A percentile compares a stretch with the other conserved stretches of the same genome.
phyloP scores from a whole-genome alignment of 2,329 filamentous ascomycete species.

The Fusarium penzigii region DNA sequence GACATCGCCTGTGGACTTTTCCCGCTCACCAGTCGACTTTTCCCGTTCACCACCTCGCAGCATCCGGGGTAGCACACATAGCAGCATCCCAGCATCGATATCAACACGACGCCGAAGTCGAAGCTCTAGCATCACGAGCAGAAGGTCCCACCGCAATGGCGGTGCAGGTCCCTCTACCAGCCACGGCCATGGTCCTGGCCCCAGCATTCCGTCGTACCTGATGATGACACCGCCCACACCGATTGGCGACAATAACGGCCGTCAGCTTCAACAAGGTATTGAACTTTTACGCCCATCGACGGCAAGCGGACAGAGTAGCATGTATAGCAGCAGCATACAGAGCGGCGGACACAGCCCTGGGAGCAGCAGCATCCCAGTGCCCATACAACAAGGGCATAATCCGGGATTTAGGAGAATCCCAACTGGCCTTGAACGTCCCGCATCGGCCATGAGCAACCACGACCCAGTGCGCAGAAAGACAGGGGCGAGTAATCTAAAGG shows the following conservation, averaged over 20 bases:
- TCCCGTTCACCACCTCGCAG: slow-evolving; percentile 60
- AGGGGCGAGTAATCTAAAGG: slow-evolving; percentile 35
- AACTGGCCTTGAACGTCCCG: slow-evolving; percentile 30
- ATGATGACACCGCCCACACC: slow-evolving; percentile 52
- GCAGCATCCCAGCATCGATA: slow-evolving; percentile 46
- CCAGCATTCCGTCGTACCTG: slow-evolving; percentile 41
- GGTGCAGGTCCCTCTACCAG: slow-evolving; percentile 25
- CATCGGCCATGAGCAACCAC: slow-evolving; percentile 35
- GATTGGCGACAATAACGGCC: slow-evolving; percentile 27
- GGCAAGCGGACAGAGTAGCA: slow-evolving; percentile 31
- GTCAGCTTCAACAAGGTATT: slow-evolving; percentile 25
- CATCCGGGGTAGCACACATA: slow-evolving; percentile 48
- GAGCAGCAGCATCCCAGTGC: slow-evolving; percentile 15
- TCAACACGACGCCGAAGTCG: slow-evolving; percentile 46
- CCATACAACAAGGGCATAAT: slow-evolving; percentile 14
- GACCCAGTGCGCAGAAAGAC: slow-evolving; percentile 31
- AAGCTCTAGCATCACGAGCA: slow-evolving; percentile 54
- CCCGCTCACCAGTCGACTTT: slow-evolving; percentile 58
- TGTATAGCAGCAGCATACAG: slow-evolving; percentile 10
- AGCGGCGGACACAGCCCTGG: neutral
- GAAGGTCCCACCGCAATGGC: slow-evolving; percentile 43
- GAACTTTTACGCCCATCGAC: slow-evolving; percentile 37
- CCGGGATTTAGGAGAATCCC: slow-evolving; percentile 26
- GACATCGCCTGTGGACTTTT: slow-evolving; percentile 57
- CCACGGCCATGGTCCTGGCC: slow-evolving; percentile 22